Conservation (phyloP, 495 filamentous ascomycete species). For the Penicillium steckii region DNA sequence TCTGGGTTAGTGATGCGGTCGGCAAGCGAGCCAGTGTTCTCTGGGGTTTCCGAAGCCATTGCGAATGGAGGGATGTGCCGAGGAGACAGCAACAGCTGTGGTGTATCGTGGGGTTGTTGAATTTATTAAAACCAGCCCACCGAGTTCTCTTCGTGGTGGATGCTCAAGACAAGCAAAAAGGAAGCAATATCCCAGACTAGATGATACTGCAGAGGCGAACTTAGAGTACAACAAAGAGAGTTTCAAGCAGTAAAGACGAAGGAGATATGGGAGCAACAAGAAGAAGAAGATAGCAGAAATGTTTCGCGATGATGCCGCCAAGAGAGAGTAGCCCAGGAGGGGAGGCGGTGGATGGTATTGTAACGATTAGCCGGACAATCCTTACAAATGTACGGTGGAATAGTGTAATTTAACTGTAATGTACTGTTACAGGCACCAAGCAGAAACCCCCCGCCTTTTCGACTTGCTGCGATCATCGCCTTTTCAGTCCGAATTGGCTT, state of each 20-base stretch:
- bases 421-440: slow-evolving; percentile 36
- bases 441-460: slow-evolving; percentile 39
- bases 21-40: slow-evolving; percentile 49
- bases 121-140: too few species aligned
- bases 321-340: background rate
- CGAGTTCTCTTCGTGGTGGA: too few species aligned
- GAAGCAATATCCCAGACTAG: too few species aligned
- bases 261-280: background rate
- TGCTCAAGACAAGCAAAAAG: too few species aligned
- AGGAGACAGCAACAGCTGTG: too few species aligned
- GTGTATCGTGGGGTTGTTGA: slow-evolving; percentile 1
- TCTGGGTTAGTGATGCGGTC: slow-evolving; percentile 59
- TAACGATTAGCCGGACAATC: too few species aligned
- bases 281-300: background rate
- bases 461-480: slow-evolving; percentile 21
- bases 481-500: slow-evolving; percentile 17
- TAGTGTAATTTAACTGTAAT: slow-evolving; percentile 23
- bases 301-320: background rate
- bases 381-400: background rate
- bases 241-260: background rate
- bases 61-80: too few species aligned
- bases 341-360: background rate
- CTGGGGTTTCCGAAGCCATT: slow-evolving; percentile 37
- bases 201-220: background rate
- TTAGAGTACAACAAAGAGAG: background rate